Base-by-base conservation (phyloP, 2,329 filamentous ascomycete genomes). In the Fusarium veterinarium region DNA sequence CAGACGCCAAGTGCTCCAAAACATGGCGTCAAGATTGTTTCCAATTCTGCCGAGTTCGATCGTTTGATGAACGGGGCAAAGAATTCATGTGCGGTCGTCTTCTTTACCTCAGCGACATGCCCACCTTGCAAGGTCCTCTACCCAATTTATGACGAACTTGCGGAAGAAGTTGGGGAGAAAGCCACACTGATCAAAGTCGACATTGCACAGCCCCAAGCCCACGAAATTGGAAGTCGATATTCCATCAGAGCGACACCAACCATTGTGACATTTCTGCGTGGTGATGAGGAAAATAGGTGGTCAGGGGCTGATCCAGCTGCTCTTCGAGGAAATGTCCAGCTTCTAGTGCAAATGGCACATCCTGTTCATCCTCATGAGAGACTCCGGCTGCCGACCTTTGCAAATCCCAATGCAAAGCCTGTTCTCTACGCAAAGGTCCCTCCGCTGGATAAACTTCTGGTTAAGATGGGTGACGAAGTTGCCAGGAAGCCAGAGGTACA, bases 41-140 rank as follows among this genome's bases (percentile, higher is more conserved):
- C 86, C 31, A 90, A 84, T 28, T 61, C 73, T 17, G 51, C 77
- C 6, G 79, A 83, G 8, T 78, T 83, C 7, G 70, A 73, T 7
- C 62, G 64, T 3, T 44, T 81, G 6, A 81, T 91, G 8, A 81
- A 83, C 9, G 88, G 91, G 33, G 92, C 93, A 1, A 86, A 86
- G 33, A 85, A 88, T 9, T 91, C 92, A 2, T 94, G 92, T 67
- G 93, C 93, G 1, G 89, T 95, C 41, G 87, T 98, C 63, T 98
- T 98, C 85, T 98, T 98, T 83, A 98, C 95, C 0, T 97, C 94
- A 7, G 89, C 92, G 5, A 96, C 92, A 5, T 98, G 95, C 78
- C 88, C 90, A 2, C 95, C 95, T 1, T 98, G 95, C 87, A 95
- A 93, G 80, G 83, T 90, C 20, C 87, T 95, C 5, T 97, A 97